Conservation (phyloP, 805 yeast species). For the Maudiozyma bulderi region DNA sequence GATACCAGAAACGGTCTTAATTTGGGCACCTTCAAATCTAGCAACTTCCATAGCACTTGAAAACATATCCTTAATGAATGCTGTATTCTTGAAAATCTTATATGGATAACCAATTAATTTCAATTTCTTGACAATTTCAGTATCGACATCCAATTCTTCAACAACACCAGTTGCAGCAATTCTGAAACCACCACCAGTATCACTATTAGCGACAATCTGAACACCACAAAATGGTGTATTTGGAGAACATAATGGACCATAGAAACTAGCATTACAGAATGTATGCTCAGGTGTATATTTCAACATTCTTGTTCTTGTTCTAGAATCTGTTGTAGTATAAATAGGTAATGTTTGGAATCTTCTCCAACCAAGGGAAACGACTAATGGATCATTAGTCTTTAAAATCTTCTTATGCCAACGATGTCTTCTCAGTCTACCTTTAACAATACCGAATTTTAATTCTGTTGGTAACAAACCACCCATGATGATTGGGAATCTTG, state of each 20-base stretch:
- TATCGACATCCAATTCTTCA: constrained; percentile 79
- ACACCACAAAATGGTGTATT: constrained; percentile 96
- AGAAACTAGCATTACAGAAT: constrained; percentile 89
- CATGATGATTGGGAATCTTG: constrained; percentile 72
- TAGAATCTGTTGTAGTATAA: constrained; percentile 91
- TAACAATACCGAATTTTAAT: constrained; percentile 83
- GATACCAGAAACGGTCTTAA: constrained; percentile 93
- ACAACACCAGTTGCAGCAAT: constrained; percentile 96
- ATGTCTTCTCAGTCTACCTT: constrained; percentile 91
- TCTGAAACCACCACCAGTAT: constrained; percentile 83
- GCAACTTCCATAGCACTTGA: constrained; percentile 88
- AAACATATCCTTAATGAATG: constrained; percentile 96
- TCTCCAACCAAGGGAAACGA: constrained; percentile 94
- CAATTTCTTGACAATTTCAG: constrained; percentile 90
- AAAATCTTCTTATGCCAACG: constrained; percentile 97
- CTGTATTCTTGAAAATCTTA: constrained; percentile 90
- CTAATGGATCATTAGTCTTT: constrained; percentile 91
- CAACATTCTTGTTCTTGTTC: constrained; percentile 96
- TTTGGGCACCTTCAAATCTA: constrained; percentile 94
- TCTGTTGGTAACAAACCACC: constrained; percentile 92
- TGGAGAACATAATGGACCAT: constrained; percentile 95
- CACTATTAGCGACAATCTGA: constrained; percentile 72
- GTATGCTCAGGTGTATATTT: constrained; percentile 98
- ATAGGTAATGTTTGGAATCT: constrained; percentile 94
- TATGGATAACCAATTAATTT: constrained; percentile 92